Conservation (phyloP, 2,329 filamentous ascomycete genomes). For the Sporothrix brasiliensis region DNA sequence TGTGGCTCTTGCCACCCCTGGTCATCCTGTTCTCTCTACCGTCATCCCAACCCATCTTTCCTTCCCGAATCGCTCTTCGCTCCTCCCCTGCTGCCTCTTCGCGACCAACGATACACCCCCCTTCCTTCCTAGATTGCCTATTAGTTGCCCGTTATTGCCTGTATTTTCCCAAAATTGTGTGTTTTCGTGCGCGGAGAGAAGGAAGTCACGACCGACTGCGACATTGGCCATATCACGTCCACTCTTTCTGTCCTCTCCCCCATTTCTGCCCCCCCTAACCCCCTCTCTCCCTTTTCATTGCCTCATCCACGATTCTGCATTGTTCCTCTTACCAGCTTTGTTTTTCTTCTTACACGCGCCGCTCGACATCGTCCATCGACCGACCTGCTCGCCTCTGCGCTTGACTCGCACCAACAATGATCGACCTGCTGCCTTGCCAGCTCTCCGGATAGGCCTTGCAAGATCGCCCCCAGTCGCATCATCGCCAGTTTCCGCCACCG, state of each 20-base stretch:
- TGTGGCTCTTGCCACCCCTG: conserved; percentile 30
- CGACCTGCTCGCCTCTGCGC: neutral
- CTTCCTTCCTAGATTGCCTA: conserved; percentile 16
- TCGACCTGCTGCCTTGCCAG: conserved; percentile 15
- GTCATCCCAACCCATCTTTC: conserved; percentile 27
- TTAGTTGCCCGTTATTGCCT: neutral
- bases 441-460: conserved; percentile 19
- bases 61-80: conserved; percentile 17
- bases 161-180: conserved; percentile 16
- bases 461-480: conserved; percentile 8
- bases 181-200: conserved; percentile 27
- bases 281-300: conserved; percentile 1
- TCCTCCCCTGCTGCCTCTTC: conserved; percentile 15
- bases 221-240: conserved; percentile 1
- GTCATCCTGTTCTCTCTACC: conserved; percentile 10
- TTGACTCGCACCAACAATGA: conserved; percentile 11
- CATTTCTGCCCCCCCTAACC: conserved; percentile 13
- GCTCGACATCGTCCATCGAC: neutral
- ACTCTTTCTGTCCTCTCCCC: conserved; percentile 8
- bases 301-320: conserved; percentile 21
- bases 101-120: neutral
- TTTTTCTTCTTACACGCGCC: neutral
- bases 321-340: conserved; percentile 25
- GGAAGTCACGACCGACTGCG: conserved; percentile 28
- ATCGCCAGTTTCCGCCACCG: conserved; percentile 21